Evolutionary conservation across 371 early-diverging fungal genomes (phyloP).

Genomic region (Nosema muscidifuracis): DNA sequence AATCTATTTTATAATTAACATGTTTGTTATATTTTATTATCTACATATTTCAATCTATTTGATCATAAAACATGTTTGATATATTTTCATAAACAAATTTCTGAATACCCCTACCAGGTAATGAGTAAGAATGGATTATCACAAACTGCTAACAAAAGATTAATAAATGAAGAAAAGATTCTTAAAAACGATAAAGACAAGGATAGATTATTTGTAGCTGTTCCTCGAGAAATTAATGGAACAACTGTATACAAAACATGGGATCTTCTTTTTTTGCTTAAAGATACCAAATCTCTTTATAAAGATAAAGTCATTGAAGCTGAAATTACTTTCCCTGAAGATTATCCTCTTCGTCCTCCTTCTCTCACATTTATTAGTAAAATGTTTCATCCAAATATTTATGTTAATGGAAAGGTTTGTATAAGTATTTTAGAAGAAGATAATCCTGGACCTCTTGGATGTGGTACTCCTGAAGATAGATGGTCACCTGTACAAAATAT

Average conservation of each 20-base stretch:
- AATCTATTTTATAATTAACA: too few relatives aligned
- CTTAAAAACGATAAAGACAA: conserved; percentile 27
- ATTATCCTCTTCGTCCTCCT: conserved; percentile 75
- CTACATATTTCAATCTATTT: too few relatives aligned
- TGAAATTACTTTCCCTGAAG: conserved; percentile 64
- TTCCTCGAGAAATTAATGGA: conserved; percentile 6
- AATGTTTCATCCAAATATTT: conserved; percentile 73
- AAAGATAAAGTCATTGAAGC: conserved; percentile 66
- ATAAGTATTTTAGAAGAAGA: conserved; percentile 89
- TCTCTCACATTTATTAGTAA: conserved; percentile 70
- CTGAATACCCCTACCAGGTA: neutral
- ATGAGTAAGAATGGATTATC: conserved; percentile 5
- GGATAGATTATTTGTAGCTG: conserved; percentile 20
- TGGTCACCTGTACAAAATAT: conserved; percentile 82
- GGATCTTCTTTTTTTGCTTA: conserved; percentile 58
- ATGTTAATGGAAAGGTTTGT: conserved; percentile 89
- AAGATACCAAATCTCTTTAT: conserved; percentile 65
- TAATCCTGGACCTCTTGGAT: conserved; percentile 64
- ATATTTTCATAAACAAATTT: too few relatives aligned
- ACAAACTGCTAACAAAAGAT: conserved; percentile 29
- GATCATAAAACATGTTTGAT: too few relatives aligned
- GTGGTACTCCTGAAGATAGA: conserved; percentile 66
- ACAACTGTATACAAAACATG: conserved; percentile 44
- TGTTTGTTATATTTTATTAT: too few relatives aligned
- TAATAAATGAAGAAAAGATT: conserved; percentile 37